phyloP scores from a whole-genome alignment of 164 flowering plant species.

The Macadamia tetraphylla region DNA sequence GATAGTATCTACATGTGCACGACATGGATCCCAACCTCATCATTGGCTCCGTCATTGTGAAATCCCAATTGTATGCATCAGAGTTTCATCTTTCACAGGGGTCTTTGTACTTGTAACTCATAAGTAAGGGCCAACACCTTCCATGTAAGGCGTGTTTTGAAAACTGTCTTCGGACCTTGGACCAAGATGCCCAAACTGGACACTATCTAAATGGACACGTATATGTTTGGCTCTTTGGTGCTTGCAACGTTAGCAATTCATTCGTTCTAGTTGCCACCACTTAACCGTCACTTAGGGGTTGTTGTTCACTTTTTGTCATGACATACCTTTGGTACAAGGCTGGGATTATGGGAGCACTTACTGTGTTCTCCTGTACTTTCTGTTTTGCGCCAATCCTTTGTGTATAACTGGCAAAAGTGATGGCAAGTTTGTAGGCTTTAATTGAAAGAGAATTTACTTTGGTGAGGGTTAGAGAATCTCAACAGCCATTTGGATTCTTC shows the following conservation, averaged over 20 bases:
- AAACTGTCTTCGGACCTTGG: too few relatives aligned
- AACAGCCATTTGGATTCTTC: constrained; percentile 46
- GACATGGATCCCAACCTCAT: too few relatives aligned
- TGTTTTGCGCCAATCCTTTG: constrained; percentile 65
- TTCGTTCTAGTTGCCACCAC: constrained; percentile 59
- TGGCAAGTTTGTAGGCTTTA: constrained; percentile 50
- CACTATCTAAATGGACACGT: constrained; percentile 46
- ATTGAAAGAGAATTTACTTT: constrained; percentile 64
- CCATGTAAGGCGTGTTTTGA: too few relatives aligned
- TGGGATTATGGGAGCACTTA: constrained; percentile 67
- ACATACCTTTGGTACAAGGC: constrained; percentile 78
- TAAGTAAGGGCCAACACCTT: too few relatives aligned
- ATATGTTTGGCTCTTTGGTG: constrained; percentile 62
- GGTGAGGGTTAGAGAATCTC: constrained; percentile 51
- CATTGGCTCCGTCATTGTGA: too few relatives aligned
- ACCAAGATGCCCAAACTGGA: too few relatives aligned
- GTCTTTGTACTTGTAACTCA: too few relatives aligned
- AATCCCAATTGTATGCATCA: too few relatives aligned
- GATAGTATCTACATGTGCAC: too few relatives aligned
- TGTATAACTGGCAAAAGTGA: constrained; percentile 44
- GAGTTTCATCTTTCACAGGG: too few relatives aligned
- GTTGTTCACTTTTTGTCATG: constrained; percentile 73
- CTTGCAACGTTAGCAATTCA: constrained; percentile 49
- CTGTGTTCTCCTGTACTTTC: constrained; percentile 70
- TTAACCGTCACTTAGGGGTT: constrained; percentile 49